phyloP scores from a whole-genome alignment of 2,329 filamentous ascomycete genomes.

The Talaromyces sp. region DNA sequence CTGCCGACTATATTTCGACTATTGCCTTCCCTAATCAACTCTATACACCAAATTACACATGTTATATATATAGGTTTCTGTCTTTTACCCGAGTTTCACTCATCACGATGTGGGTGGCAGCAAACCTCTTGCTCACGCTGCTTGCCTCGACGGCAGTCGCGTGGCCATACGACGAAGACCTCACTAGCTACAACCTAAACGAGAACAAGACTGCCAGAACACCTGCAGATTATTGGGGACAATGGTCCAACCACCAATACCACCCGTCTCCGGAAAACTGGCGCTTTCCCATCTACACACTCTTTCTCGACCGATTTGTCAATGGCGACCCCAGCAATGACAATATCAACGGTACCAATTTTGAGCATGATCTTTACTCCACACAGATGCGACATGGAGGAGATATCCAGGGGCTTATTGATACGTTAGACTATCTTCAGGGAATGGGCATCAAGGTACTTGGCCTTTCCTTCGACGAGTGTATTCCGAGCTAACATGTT shows the following conservation, averaged over 20 bases:
- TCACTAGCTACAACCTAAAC: conserved; percentile 58
- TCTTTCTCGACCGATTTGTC: conserved; percentile 61
- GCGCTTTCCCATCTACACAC: conserved; percentile 62
- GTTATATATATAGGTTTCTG: conserved; percentile 1
- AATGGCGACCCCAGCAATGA: conserved; percentile 63
- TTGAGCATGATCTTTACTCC: conserved; percentile 57
- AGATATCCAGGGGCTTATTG: conserved; percentile 54
- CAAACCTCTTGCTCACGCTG: conserved; percentile 22
- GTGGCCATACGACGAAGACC: conserved; percentile 47
- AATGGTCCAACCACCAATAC: conserved; percentile 53
- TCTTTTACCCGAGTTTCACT: not conserved
- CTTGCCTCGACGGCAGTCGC: conserved; percentile 21
- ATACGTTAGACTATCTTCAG: conserved; percentile 60
- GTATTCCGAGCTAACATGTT: not conserved
- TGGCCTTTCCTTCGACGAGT: not conserved
- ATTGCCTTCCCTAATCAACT: not conserved
- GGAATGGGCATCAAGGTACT: conserved; percentile 60
- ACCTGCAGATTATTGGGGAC: conserved; percentile 56
- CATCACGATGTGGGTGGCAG: conserved; percentile 9
- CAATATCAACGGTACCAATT: conserved; percentile 57
- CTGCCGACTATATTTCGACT: not conserved
- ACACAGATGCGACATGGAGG: conserved; percentile 63
- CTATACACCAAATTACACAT: conserved; percentile 3
- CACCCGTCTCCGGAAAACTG: conserved; percentile 56
- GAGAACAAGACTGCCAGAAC: conserved; percentile 52